These are phyloP conservation scores for Zygoascus ofunaensis DNA, from an alignment of 805 yeast genomes.

Conservation along the genomic window DNA sequence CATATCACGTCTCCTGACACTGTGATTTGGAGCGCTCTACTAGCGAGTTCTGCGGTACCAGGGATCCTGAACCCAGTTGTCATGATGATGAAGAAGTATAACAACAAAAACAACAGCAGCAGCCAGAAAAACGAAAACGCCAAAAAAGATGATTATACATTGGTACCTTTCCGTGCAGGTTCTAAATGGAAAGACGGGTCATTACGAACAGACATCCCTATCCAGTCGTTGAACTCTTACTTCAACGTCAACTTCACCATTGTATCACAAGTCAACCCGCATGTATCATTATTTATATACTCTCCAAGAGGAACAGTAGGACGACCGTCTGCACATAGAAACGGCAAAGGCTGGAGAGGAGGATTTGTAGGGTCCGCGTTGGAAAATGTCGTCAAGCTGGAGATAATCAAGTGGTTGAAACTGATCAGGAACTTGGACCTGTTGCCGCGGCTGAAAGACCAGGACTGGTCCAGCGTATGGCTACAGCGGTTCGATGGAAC, in stretches of 20 bases:
- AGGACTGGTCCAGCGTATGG: slow-evolving; percentile 75
- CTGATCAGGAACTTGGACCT: slow-evolving; percentile 56
- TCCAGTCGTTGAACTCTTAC: slow-evolving; percentile 62
- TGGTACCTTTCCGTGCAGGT: slow-evolving; percentile 64
- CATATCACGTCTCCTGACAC: slow-evolving; percentile 71
- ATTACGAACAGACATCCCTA: slow-evolving; percentile 68
- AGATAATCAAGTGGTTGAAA: slow-evolving; percentile 68
- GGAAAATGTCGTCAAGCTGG: slow-evolving; percentile 62
- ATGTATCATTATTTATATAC: slow-evolving; percentile 62
- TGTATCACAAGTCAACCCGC: slow-evolving; percentile 80
- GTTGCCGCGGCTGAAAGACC: slow-evolving; percentile 58
- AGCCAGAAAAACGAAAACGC: neutral
- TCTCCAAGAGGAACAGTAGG: slow-evolving; percentile 79
- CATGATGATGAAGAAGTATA: slow-evolving; percentile 50
- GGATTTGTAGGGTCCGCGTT: slow-evolving; percentile 66
- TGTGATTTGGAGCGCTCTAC: slow-evolving; percentile 67
- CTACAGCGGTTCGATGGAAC: slow-evolving; percentile 67
- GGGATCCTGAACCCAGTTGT: slow-evolving; percentile 75
- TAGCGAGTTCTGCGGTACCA: slow-evolving; percentile 78
- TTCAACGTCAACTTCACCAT: slow-evolving; percentile 68
- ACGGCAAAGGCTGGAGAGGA: slow-evolving; percentile 56
- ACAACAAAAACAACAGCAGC: slow-evolving; percentile 26
- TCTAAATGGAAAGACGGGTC: slow-evolving; percentile 75
- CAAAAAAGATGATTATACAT: slow-evolving; percentile 16
- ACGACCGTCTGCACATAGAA: slow-evolving; percentile 56